phyloP scores from a whole-genome alignment of 305 asterid genomes.

The Fraxinus angustifolia region DNA sequence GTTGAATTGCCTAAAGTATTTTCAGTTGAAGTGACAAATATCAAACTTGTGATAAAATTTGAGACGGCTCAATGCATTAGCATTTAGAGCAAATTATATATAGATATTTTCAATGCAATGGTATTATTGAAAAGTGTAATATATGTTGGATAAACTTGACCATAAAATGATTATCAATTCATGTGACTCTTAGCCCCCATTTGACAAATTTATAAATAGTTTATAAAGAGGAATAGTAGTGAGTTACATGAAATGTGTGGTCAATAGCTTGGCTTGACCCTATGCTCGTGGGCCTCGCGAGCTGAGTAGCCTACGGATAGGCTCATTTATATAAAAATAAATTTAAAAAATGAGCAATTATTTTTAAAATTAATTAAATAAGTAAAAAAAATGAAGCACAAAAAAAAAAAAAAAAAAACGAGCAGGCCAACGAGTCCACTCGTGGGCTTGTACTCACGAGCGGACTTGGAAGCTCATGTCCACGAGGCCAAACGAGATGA shows the following conservation, averaged over 20 bases:
- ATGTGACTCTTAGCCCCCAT: not conserved
- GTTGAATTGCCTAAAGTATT: not conserved
- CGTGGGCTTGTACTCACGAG: not conserved
- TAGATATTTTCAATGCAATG: not conserved
- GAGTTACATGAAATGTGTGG: not conserved
- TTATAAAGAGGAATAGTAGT: not conserved
- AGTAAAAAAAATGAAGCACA: not conserved
- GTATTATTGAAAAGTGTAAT: not conserved
- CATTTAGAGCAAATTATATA: not conserved
- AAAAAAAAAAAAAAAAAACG: not conserved
- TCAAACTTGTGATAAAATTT: not conserved
- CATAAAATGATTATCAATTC: not conserved
- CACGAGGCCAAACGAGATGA: not conserved
- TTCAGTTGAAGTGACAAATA: not conserved
- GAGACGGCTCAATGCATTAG: not conserved
- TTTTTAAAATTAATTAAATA: too few species aligned
- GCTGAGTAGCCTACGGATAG: not conserved
- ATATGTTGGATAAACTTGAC: not conserved
- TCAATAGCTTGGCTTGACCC: not conserved
- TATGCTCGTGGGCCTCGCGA: not conserved
- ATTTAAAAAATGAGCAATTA: not conserved
- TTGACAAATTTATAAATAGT: not conserved
- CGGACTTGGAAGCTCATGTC: not conserved
- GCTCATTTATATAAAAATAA: not conserved
- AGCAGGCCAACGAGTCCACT: not conserved